A percentile compares a stretch with the other conserved stretches of the same genome.
These are phyloP conservation scores for Monosporascus sp. DNA, from an alignment of 2,329 filamentous ascomycete genomes.

Conservation along the genomic window DNA sequence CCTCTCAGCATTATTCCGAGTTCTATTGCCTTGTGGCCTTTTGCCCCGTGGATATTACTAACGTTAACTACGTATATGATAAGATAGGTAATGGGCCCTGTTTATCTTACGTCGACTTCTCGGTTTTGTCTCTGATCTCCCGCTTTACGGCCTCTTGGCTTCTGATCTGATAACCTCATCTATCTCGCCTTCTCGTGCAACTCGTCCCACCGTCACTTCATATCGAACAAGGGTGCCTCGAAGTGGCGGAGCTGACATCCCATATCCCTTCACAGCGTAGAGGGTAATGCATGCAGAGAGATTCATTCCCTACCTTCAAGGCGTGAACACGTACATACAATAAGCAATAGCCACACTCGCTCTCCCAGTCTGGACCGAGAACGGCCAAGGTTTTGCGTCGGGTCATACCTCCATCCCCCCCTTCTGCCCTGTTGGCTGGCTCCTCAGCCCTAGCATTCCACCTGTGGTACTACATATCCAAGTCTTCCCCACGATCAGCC, in stretches of 20 bases:
- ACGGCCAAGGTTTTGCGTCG: background rate
- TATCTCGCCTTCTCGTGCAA: background rate
- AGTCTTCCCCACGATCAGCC: background rate
- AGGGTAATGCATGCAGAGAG: background rate
- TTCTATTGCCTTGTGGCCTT: background rate
- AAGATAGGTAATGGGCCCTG: too few relatives aligned
- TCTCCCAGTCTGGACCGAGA: background rate
- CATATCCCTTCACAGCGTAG: background rate
- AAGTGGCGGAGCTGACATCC: constrained; percentile 5
- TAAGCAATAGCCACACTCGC: background rate
- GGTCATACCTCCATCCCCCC: background rate
- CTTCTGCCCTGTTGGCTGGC: background rate
- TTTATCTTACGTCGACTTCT: background rate
- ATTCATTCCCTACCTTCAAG: constrained; percentile 1
- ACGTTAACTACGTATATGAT: too few relatives aligned
- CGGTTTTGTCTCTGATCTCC: background rate
- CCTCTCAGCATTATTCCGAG: background rate
- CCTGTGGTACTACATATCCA: background rate
- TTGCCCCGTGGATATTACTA: background rate
- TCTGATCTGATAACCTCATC: background rate
- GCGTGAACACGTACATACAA: background rate
- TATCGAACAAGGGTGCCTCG: background rate
- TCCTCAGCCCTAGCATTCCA: background rate
- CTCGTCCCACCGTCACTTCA: background rate
- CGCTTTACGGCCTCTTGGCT: background rate